Base-by-base conservation (phyloP, 192 early-diverging fungal species). In the Funneliformis mosseae region DNA sequence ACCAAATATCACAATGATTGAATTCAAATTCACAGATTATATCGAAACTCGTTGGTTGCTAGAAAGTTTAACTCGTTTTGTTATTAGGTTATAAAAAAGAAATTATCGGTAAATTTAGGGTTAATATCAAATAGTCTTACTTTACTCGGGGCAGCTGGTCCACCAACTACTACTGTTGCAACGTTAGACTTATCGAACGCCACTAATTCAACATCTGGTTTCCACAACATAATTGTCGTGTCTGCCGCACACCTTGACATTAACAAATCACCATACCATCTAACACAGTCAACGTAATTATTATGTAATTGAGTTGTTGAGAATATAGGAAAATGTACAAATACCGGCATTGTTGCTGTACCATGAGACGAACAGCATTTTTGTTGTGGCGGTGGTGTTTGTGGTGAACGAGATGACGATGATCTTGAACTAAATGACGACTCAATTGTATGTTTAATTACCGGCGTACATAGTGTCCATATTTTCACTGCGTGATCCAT, bases 191-290 rank as follows among this genome's bases (percentile, higher is more conserved):
- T 55, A 55, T 79, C 77, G 25, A 11, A 41, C 21, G 60, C 77
- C 9, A 69, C 23, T 21, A 79, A 79, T 27, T 69, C 61, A 8
- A 67, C 77, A 48, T 50, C 64, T 11, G 77, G 39, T 12, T 79
- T 70, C 77, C 77, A 79, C 46, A 79, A 50, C 27, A 79, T 45
- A n/a, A 79, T 69, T 21, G 10, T 66, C 8, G 77, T 16, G 25
- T 79, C 66, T 5, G 77, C 60, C 0, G 77, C 74, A 63, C 74
- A 79, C 50, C 77, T 79, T n/a, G 66, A 79, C 1, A 79, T 21
- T 23, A 79, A 68, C 50, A 79, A 68, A 55, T 79, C 77, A 12
- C 77, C 77, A 33, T 79, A 79, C 77, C 77, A 79, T 69, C 77
- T 61, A 5, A 79, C 38, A 69, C 67, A 69, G 21, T 79, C 77